Percentiles rank a stretch among this genome's conserved stretches.
Conservation (phyloP, 2,329 filamentous ascomycete genomes). For the Fusarium staphyleae region DNA sequence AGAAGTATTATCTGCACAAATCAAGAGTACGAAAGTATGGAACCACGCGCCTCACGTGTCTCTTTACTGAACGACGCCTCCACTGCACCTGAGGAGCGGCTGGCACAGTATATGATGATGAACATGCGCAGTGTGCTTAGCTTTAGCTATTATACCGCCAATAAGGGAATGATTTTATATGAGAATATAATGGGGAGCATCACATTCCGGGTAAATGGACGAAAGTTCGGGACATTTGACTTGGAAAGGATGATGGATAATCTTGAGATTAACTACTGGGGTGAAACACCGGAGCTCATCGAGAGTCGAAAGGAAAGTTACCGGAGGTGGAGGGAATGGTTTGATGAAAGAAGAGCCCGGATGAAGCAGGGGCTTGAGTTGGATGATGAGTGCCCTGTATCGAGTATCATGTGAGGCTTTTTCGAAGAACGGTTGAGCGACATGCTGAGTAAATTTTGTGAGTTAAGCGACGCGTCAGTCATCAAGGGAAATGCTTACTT, state of each 20-base stretch:
- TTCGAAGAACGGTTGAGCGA: no score
- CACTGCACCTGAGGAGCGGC: not conserved
- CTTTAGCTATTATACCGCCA: not conserved
- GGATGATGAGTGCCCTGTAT: not conserved
- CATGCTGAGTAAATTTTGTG: no score
- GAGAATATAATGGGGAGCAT: not conserved
- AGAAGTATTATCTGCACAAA: not conserved
- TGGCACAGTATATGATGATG: not conserved
- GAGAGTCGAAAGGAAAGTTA: not conserved
- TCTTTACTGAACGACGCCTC: not conserved
- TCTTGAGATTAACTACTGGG: no score
- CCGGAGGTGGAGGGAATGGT: not conserved
- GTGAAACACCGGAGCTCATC: not conserved
- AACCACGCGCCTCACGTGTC: not conserved
- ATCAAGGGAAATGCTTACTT: no score
- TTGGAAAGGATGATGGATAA: not conserved
- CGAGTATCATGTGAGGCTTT: not conserved
- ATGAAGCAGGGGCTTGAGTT: constrained; percentile 2
- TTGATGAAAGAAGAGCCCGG: not conserved
- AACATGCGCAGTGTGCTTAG: not conserved
- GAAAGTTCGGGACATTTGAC: not conserved
- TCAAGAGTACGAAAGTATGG: not conserved
- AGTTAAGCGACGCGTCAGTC: no score
- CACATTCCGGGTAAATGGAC: not conserved
- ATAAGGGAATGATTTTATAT: not conserved